Evolutionary conservation across 225 moss, liverwort and hornwort genomes (phyloP).

Genomic region (Sphagnum tenellum): DNA sequence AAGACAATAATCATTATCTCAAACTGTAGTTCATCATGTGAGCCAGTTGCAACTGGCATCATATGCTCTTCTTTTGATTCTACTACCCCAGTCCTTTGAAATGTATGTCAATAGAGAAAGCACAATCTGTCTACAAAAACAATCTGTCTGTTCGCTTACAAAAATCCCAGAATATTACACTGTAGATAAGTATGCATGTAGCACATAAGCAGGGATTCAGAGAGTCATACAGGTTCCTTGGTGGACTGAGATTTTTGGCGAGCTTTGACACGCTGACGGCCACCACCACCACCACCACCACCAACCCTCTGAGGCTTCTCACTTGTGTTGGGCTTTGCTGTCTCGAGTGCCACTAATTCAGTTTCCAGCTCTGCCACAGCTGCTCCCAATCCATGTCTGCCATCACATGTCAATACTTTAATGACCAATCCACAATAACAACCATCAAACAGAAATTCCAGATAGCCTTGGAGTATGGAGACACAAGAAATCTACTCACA

Average conservation of each 20-base stretch:
- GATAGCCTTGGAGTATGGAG: slow-evolving; percentile 9
- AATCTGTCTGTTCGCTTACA: no score
- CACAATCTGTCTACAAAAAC: no score
- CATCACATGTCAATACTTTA: slow-evolving; percentile 3
- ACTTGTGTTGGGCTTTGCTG: slow-evolving; percentile 25
- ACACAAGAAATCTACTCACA: slow-evolving; percentile 17
- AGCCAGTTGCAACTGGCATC: no score
- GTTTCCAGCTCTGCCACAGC: slow-evolving; percentile 32
- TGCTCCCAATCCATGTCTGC: slow-evolving; percentile 35
- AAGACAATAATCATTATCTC: slow-evolving; percentile 27
- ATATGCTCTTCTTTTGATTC: no score
- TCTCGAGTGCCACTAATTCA: slow-evolving; percentile 34
- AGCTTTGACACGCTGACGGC: slow-evolving; percentile 52
- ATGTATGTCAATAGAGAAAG: no score
- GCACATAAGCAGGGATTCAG: no score
- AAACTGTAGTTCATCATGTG: background rate
- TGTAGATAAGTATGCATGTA: no score
- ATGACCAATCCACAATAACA: background rate
- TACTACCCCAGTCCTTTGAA: no score
- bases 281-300: slow-evolving; percentile 13
- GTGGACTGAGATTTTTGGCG: slow-evolving; percentile 23
- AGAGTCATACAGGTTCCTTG: slow-evolving; percentile 14
- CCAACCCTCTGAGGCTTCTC: slow-evolving; percentile 23
- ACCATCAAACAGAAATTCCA: slow-evolving; percentile 7
- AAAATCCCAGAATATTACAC: no score